Evolutionary conservation across 1,139 yeast genomes (phyloP), one percentile per base, ranked within the genome.

Genomic region (Hanseniaspora gamundiae): DNA sequence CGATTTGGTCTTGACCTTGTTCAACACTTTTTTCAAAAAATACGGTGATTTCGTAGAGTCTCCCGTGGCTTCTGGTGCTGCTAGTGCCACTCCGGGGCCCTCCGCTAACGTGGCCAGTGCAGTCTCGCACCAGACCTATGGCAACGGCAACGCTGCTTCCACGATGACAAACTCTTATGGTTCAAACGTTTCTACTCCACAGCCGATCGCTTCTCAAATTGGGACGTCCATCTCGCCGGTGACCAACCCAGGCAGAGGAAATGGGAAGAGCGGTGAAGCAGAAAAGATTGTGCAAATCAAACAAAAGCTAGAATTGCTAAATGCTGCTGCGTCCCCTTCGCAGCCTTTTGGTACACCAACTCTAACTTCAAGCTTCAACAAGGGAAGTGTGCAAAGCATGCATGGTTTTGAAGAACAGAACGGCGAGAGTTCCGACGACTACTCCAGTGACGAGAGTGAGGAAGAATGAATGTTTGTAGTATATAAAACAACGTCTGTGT

Each of bases 231-330:
- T 44, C 51, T 39, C 46, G 55, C 49, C 39, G 39, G 42, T 10
- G 46, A 53, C 10, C 38, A 46, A 10, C 39, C 47, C 46, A 33
- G 64, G 61, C 47, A 62, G 67, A 51, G 57, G 59, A 41, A 66
- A 64, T 50, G 63, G 64, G 30, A 47, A 76, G 55, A 70, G 76
- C 47, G 82, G 80, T 56, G 84, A 73, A 51, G 86, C 79, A 52
- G 84, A 79, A 57, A 71, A 86, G 64, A 80, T 88, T 58, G 94
- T 84, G 58, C 81, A 80, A 58, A 75, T 88, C 61, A 83, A 83
- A 64, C 78, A 79, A 60, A 88, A 85, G 65, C 70, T 88, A 52
- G 85, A 84, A 47, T 78, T 84, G 55, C 79, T 87, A 59, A 86
- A 83, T 51, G 75, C 72, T 44, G 68, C 61, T 48, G 64, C 59